Percentiles rank a stretch among this genome's conserved stretches.
phyloP scores from a whole-genome alignment of 495 filamentous ascomycete species.

The Immersiella caudata region DNA sequence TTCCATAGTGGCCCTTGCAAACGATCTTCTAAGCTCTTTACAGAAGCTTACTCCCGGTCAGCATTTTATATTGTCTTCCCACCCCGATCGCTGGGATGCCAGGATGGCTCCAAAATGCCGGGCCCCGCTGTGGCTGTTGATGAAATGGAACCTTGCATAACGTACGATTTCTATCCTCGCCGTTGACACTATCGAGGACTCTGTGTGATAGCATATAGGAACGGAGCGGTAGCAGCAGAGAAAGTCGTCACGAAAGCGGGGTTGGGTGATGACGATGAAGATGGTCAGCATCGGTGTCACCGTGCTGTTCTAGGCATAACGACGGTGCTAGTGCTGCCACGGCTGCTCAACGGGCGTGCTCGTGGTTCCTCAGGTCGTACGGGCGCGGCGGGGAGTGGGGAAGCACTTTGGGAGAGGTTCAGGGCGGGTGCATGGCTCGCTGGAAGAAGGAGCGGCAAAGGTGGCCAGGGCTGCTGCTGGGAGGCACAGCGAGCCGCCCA shows the following conservation, averaged over 20 bases:
- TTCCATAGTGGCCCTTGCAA: slow-evolving; percentile 15
- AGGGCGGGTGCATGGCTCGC: slow-evolving; percentile 6
- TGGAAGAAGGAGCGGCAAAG: slow-evolving; percentile 14
- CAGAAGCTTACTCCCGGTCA: slow-evolving; percentile 15
- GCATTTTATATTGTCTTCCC: slow-evolving; percentile 18
- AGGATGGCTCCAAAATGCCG: not conserved
- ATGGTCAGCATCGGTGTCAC: slow-evolving; percentile 12
- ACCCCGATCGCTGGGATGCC: slow-evolving; percentile 5
- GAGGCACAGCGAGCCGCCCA: slow-evolving; percentile 42
- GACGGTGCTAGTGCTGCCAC: not conserved
- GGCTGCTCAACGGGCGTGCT: not conserved
- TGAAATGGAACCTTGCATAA: not conserved
- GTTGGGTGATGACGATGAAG: slow-evolving; percentile 13
- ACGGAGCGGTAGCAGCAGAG: not conserved
- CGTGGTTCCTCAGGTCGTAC: slow-evolving; percentile 10
- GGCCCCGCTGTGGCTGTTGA: slow-evolving; percentile 5
- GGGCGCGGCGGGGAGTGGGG: not conserved
- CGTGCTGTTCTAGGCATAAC: not conserved
- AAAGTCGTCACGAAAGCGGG: slow-evolving; percentile 7
- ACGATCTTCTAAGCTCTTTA: not conserved
- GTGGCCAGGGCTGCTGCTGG: slow-evolving; percentile 19
- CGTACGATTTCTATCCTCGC: not conserved
- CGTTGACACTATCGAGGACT: not conserved
- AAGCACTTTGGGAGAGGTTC: slow-evolving; percentile 7
- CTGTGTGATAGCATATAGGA: not conserved